A percentile compares a stretch with the other conserved stretches of the same genome.
These are phyloP conservation scores for Malania oleifera DNA, from an alignment of 164 flowering plant species.

Conservation along the genomic window DNA sequence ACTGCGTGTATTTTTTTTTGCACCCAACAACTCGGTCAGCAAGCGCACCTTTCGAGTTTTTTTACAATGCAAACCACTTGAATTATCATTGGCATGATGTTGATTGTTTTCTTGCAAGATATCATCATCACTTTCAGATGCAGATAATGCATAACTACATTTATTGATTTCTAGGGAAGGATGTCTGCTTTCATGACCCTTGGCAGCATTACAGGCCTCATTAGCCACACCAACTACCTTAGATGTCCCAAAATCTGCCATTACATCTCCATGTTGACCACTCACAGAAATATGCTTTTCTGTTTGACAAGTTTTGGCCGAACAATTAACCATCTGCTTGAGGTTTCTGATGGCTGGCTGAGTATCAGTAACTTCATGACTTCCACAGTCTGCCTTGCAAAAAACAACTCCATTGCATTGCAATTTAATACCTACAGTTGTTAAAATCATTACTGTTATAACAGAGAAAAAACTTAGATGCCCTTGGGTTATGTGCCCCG, in stretches of 20 bases:
- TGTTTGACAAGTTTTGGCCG: constrained; percentile 13
- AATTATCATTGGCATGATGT: constrained; percentile 16
- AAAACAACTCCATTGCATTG: constrained; percentile 13
- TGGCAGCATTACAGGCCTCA: constrained; percentile 19
- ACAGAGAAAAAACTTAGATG: no score
- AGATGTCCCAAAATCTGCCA: constrained; percentile 10
- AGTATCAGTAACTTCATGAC: constrained; percentile 14
- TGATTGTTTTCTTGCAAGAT: constrained; percentile 13
- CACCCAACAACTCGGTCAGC: constrained; percentile 38
- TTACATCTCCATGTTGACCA: constrained; percentile 10
- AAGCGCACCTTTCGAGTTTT: constrained; percentile 46
- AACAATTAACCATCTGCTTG: constrained; percentile 7
- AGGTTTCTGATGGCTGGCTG: constrained; percentile 13
- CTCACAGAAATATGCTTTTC: constrained; percentile 10
- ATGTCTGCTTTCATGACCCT: constrained; percentile 6
- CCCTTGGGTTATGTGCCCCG: no score
- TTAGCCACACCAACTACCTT: constrained; percentile 9
- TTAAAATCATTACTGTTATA: constrained; percentile 9
- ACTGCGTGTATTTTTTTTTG: constrained; percentile 11
- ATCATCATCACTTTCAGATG: constrained; percentile 27
- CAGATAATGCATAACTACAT: constrained; percentile 11
- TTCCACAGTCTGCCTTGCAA: constrained; percentile 5
- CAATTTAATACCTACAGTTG: constrained; percentile 9
- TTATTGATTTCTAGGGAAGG: constrained; percentile 22
- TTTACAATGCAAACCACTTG: constrained; percentile 23